A percentile compares a stretch with the other conserved stretches of the same genome.
Conservation (phyloP, 106 monocot species). For the Phalaenopsis equestris region DNA sequence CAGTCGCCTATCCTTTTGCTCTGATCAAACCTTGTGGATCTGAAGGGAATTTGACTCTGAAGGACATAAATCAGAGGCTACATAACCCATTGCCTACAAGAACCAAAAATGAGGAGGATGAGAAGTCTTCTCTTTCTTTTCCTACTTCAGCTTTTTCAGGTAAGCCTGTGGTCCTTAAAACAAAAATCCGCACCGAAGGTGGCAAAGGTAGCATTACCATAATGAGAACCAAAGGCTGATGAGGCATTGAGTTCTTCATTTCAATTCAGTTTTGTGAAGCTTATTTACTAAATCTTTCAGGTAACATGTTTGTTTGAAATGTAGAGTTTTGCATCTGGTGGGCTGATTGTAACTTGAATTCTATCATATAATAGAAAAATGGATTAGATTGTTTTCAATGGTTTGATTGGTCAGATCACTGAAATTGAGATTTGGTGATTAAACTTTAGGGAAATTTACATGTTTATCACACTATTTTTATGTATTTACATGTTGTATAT, state of each 20-base stretch:
- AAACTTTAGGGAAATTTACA: too few species aligned
- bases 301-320: too few species aligned
- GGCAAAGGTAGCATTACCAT: slow-evolving; percentile 77
- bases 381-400: too few species aligned
- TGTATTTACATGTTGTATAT: too few species aligned
- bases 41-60: slow-evolving; percentile 72
- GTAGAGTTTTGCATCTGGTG: too few species aligned
- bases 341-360: too few species aligned
- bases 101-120: slow-evolving; percentile 24
- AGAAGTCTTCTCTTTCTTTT: slow-evolving; percentile 26
- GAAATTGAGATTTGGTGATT: too few species aligned
- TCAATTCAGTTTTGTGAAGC: too few species aligned
- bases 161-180: slow-evolving; percentile 64
- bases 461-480: too few species aligned
- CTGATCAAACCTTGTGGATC: slow-evolving; percentile 81
- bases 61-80: slow-evolving; percentile 80
- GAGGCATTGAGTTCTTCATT: not conserved
- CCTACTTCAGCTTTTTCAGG: slow-evolving; percentile 68
- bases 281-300: too few species aligned
- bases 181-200: slow-evolving; percentile 68
- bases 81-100: slow-evolving; percentile 42
- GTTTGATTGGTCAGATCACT: too few species aligned
- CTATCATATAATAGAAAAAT: too few species aligned
- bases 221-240: slow-evolving; percentile 76
- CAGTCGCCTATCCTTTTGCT: slow-evolving; percentile 77